Evolutionary conservation across 495 filamentous ascomycete genomes (phyloP).

Genomic region (Coniosporium apollinis): DNA sequence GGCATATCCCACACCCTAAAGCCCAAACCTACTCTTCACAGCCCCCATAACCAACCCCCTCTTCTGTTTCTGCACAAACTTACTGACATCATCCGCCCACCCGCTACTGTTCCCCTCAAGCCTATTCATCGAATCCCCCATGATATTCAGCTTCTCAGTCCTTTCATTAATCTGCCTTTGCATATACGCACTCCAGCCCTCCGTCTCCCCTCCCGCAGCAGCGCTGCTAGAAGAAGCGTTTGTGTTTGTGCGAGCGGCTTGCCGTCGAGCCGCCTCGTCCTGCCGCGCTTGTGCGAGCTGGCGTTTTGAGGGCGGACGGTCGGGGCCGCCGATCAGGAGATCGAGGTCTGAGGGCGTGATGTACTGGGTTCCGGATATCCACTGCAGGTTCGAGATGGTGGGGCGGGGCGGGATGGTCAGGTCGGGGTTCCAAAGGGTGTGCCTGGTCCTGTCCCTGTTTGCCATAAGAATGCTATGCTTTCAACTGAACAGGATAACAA

Average conservation of each 20-base stretch:
- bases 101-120: constrained; percentile 61
- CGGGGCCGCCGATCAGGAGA: constrained; percentile 72
- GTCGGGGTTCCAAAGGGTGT: constrained; percentile 62
- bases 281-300: constrained; percentile 49
- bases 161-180: constrained; percentile 73
- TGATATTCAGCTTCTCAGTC: constrained; percentile 67
- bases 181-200: constrained; percentile 56
- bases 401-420: constrained; percentile 59
- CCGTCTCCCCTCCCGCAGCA: constrained; percentile 19
- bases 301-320: constrained; percentile 66
- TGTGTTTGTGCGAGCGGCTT: constrained; percentile 30
- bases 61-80: constrained; percentile 75
- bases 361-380: constrained; percentile 91
- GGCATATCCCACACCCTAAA: too few relatives aligned
- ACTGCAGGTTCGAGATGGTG: constrained; percentile 91
- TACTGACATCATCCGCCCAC: constrained; percentile 75
- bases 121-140: constrained; percentile 69
- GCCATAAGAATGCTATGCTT: constrained; percentile 23
- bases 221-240: constrained; percentile 15
- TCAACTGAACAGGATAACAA: too few relatives aligned
- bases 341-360: constrained; percentile 83
- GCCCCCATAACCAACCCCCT: constrained; percentile 56
- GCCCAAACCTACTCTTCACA: too few relatives aligned
- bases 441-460: constrained; percentile 34
- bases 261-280: constrained; percentile 40